Evolutionary conservation across 306 rosid species (phyloP).

Genomic region (Trifolium subterraneum): DNA sequence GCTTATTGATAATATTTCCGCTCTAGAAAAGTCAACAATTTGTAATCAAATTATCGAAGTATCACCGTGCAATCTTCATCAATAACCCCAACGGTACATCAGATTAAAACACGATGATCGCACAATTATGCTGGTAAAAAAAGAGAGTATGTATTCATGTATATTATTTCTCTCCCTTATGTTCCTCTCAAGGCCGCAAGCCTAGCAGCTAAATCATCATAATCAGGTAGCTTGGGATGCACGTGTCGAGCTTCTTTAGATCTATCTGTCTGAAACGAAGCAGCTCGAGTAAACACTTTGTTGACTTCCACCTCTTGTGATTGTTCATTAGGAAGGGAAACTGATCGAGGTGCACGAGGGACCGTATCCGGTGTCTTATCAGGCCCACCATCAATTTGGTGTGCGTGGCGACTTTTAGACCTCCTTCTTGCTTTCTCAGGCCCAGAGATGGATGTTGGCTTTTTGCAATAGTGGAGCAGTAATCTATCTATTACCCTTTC

Average conservation of each 20-base stretch:
- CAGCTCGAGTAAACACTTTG: slow-evolving; percentile 75
- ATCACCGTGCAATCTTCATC: slow-evolving; percentile 21
- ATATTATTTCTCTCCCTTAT: slow-evolving; percentile 42
- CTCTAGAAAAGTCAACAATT: slow-evolving; percentile 35
- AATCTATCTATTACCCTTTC: slow-evolving; percentile 86
- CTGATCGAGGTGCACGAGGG: slow-evolving; percentile 60
- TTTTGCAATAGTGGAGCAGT: slow-evolving; percentile 85
- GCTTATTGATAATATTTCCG: slow-evolving; percentile 37
- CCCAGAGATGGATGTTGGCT: slow-evolving; percentile 53
- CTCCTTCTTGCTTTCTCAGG: slow-evolving; percentile 68
- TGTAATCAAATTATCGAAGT: slow-evolving; percentile 23
- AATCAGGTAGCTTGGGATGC: slow-evolving; percentile 95
- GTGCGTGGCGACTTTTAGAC: slow-evolving; percentile 67
- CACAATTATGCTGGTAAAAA: slow-evolving; percentile 37
- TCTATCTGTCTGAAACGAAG: slow-evolving; percentile 77
- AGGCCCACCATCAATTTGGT: slow-evolving; percentile 45
- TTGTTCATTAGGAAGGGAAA: slow-evolving; percentile 76
- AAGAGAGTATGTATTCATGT: slow-evolving; percentile 26
- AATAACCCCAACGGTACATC: slow-evolving; percentile 24
- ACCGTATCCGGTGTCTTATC: slow-evolving; percentile 46
- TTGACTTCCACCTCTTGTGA: slow-evolving; percentile 54
- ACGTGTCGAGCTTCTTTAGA: slow-evolving; percentile 73
- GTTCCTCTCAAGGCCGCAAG: slow-evolving; percentile 85
- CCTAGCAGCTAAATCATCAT: slow-evolving; percentile 81
- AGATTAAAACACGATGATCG: slow-evolving; percentile 35